A percentile compares a stretch with the other conserved stretches of the same genome.
Conservation (phyloP, 805 yeast genomes). For the Starmerella potacharoeniae region DNA sequence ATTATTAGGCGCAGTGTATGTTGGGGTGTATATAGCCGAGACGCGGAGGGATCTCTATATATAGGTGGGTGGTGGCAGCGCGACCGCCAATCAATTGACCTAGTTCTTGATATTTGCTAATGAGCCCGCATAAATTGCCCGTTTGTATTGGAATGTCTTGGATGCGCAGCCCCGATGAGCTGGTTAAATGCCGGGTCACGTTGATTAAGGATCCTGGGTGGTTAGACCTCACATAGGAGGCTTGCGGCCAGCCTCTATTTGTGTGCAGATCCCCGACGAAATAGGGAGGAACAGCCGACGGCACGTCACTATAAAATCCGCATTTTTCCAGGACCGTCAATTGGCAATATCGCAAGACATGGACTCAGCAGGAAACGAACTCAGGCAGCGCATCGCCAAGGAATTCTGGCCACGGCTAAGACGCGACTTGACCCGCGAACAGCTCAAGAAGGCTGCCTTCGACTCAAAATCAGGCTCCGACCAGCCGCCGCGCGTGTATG, state of each 20-base stretch:
- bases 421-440: slow-evolving; percentile 13
- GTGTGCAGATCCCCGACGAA: neutral
- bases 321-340: too few species aligned
- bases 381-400: slow-evolving; percentile 5
- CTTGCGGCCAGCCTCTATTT: neutral
- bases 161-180: too few species aligned
- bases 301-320: too few species aligned
- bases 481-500: slow-evolving; percentile 3
- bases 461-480: slow-evolving; percentile 11
- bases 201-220: neutral
- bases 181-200: neutral
- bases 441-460: slow-evolving; percentile 1
- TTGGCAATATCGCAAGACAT: neutral
- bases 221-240: neutral
- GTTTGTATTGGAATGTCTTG: too few species aligned
- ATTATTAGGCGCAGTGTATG: too few species aligned
- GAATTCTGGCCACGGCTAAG: slow-evolving; percentile 17
- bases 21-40: too few species aligned
- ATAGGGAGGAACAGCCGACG: neutral
- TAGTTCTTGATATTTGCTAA: too few species aligned
- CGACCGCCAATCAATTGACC: too few species aligned
- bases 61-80: too few species aligned
- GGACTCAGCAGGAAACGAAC: slow-evolving; percentile 1
- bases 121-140: too few species aligned
- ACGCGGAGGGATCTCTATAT: too few species aligned